Evolutionary conservation across 441 rosid species (phyloP).

Genomic region (Erodium moschatum): DNA sequence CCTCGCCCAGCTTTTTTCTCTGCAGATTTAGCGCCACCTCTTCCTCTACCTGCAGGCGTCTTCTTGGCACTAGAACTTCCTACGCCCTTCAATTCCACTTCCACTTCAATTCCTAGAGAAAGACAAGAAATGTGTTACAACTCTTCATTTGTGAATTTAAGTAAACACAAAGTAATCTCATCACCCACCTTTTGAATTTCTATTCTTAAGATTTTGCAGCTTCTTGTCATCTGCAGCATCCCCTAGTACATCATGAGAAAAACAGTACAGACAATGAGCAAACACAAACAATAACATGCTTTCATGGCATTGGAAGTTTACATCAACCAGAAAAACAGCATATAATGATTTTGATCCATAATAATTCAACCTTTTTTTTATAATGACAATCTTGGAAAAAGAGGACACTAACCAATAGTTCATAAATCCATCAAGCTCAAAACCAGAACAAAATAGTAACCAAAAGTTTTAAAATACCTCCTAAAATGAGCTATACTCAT

Average conservation of each 20-base stretch:
- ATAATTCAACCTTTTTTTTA: no score
- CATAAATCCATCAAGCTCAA: no score
- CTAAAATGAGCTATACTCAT: no score
- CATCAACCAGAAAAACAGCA: neutral
- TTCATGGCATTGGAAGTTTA: neutral
- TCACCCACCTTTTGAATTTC: conserved; percentile 60
- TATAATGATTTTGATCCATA: no score
- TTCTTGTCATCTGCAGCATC: conserved; percentile 43
- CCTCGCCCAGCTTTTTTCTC: conserved; percentile 22
- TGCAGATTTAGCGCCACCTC: conserved; percentile 30
- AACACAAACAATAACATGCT: neutral
- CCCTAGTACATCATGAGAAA: conserved; percentile 27
- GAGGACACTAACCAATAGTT: no score
- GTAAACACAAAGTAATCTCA: neutral
- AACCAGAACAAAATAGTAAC: no score
- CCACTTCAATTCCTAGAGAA: conserved; percentile 57
- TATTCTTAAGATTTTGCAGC: conserved; percentile 61
- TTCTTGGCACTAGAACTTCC: conserved; percentile 37
- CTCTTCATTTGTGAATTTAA: neutral
- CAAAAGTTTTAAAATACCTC: no score
- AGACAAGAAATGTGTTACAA: conserved; percentile 6
- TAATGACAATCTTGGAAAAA: no score
- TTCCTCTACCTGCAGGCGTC: conserved; percentile 40
- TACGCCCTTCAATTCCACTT: conserved; percentile 57
- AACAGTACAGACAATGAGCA: neutral